phyloP scores from a whole-genome alignment of 352 stramenopile genomes.

The Phytophthora sojae region DNA sequence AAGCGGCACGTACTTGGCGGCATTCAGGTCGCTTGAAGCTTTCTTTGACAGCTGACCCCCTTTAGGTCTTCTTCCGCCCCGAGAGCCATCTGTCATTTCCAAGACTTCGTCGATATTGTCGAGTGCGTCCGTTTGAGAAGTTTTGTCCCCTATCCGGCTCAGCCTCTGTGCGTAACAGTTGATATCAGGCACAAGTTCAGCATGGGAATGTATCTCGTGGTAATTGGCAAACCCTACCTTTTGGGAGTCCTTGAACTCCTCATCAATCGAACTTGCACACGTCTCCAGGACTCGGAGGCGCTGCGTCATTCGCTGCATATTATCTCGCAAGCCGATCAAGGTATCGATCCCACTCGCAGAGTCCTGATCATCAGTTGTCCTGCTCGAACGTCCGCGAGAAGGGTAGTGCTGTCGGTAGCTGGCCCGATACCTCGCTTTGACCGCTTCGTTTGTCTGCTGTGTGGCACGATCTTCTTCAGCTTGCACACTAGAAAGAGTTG shows the following conservation, averaged over 20 bases:
- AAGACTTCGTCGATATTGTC: conserved; percentile 32
- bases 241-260: conserved; percentile 64
- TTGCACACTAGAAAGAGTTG: conserved; percentile 2
- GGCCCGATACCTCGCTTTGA: conserved; percentile 23
- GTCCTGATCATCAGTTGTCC: conserved; percentile 16
- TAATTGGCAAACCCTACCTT: conserved; percentile 35
- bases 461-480: conserved; percentile 4
- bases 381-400: conserved; percentile 1
- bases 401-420: conserved; percentile 32
- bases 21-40: conserved; percentile 45
- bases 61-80: neutral
- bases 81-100: conserved; percentile 8
- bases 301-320: conserved; percentile 63
- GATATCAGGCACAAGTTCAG: neutral
- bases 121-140: conserved; percentile 13
- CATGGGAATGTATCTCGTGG: neutral
- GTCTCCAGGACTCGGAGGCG: conserved; percentile 57
- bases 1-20: conserved; percentile 48
- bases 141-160: conserved; percentile 24
- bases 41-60: conserved; percentile 41
- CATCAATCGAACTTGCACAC: conserved; percentile 60
- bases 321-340: conserved; percentile 46
- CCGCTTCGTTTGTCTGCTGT: neutral
- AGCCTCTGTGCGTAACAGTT: conserved; percentile 17
- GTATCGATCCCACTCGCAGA: conserved; percentile 21